phyloP scores from a whole-genome alignment of 345 rosid genomes.

The Theobroma cacao region DNA sequence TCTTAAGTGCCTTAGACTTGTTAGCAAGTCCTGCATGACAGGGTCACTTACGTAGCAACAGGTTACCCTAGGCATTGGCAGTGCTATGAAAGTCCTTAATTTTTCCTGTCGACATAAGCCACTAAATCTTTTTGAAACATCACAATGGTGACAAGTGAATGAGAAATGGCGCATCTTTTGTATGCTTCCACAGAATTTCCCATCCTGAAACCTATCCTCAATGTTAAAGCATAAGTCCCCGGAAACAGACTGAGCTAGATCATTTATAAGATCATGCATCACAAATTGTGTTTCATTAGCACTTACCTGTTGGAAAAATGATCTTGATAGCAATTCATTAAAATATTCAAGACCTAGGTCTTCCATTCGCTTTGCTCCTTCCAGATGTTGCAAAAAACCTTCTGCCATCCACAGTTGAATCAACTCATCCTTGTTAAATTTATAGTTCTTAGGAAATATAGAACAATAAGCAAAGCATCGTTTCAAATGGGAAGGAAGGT shows the following conservation, averaged over 20 bases:
- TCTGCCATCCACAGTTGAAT: slow-evolving; percentile 33
- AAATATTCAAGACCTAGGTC: slow-evolving; percentile 2
- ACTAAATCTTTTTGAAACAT: neutral
- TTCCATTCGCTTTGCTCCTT: neutral
- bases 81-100: slow-evolving; percentile 6
- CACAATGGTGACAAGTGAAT: neutral
- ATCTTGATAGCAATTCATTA: neutral
- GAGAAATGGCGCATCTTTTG: neutral
- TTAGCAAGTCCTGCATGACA: neutral
- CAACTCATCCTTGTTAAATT: slow-evolving; percentile 4
- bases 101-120: neutral
- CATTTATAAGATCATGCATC: slow-evolving; percentile 21
- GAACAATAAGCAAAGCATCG: slow-evolving; percentile 26
- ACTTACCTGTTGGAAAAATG: neutral
- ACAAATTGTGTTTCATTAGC: neutral
- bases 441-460: slow-evolving; percentile 13
- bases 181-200: neutral
- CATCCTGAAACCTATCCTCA: neutral
- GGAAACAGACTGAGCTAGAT: slow-evolving; percentile 15
- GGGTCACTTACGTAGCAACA: neutral
- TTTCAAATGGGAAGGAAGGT: slow-evolving; percentile 23
- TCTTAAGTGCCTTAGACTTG: slow-evolving; percentile 1
- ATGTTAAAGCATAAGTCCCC: slow-evolving; percentile 1
- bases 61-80: neutral
- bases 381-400: slow-evolving; percentile 7